phyloP scores from a whole-genome alignment of 2,329 filamentous ascomycete species.

The Colletotrichum coccodes region DNA sequence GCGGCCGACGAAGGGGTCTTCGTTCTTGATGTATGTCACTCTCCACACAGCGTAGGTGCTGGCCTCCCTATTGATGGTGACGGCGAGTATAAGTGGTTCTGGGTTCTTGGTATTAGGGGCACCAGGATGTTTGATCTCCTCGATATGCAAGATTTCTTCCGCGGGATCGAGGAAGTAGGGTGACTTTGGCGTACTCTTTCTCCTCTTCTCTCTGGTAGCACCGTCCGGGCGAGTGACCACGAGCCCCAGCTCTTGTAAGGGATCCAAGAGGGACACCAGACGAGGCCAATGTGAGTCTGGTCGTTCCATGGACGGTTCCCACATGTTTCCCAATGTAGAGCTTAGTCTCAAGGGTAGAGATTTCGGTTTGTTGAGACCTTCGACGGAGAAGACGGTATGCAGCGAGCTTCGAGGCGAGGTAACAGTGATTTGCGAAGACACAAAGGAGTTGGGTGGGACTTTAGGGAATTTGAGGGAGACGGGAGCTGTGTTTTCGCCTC shows the following conservation, averaged over 20 bases:
- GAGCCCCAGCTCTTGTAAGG: slow-evolving; percentile 85
- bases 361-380: slow-evolving; percentile 66
- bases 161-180: slow-evolving; percentile 73
- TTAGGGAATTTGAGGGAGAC: slow-evolving; percentile 66
- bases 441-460: slow-evolving; percentile 85
- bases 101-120: slow-evolving; percentile 44
- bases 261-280: slow-evolving; percentile 86
- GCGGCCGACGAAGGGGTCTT: slow-evolving; percentile 63
- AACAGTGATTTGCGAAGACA: slow-evolving; percentile 73
- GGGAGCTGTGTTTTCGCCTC: slow-evolving; percentile 58
- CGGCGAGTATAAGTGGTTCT: slow-evolving; percentile 74
- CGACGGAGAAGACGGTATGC: slow-evolving; percentile 64
- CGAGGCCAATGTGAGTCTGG: slow-evolving; percentile 74
- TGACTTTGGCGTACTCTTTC: slow-evolving; percentile 53
- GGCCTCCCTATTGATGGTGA: slow-evolving; percentile 83
- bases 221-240: slow-evolving; percentile 72
- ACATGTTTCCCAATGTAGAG: slow-evolving; percentile 66
- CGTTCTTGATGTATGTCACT: slow-evolving; percentile 78
- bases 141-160: slow-evolving; percentile 88
- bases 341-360: slow-evolving; percentile 62
- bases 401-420: slow-evolving; percentile 59
- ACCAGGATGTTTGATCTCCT: slow-evolving; percentile 70
- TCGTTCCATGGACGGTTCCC: slow-evolving; percentile 63
- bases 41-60: slow-evolving; percentile 88
- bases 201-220: slow-evolving; percentile 43